A percentile compares a stretch with the other conserved stretches of the same genome.
Evolutionary conservation across 2,329 filamentous ascomycete genomes (phyloP).

Genomic region (Fusarium praegraminearum): DNA sequence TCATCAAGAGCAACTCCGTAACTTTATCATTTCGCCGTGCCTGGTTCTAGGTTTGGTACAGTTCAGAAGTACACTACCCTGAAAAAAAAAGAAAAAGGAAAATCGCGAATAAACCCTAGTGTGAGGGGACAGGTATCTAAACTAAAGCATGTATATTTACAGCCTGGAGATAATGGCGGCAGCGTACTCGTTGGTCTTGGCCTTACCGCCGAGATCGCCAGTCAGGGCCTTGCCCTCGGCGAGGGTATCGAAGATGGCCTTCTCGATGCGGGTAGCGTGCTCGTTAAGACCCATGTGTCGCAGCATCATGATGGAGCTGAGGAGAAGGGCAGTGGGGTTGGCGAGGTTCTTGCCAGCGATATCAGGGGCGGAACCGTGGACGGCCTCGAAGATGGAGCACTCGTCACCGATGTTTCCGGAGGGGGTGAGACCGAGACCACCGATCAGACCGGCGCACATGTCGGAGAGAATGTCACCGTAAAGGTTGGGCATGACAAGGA

Average conservation of each 20-base stretch:
- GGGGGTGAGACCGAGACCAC: conserved; percentile 94
- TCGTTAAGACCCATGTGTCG: conserved; percentile 94
- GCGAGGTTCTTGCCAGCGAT: conserved; percentile 96
- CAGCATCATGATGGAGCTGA: conserved; percentile 99
- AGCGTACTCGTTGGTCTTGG: conserved; percentile 96
- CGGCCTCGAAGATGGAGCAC: conserved; percentile 99
- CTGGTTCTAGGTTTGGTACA: conserved; percentile 50
- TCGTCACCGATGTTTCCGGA: conserved; percentile 99
- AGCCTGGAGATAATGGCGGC: conserved; percentile 84
- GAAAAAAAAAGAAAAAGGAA: conserved; percentile 40
- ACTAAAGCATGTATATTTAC: conserved; percentile 55
- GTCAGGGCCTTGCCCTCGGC: conserved; percentile 97
- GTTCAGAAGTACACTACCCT: conserved; percentile 49
- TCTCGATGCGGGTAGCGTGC: conserved; percentile 89
- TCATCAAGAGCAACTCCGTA: conserved; percentile 42
- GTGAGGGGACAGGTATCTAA: conserved; percentile 46
- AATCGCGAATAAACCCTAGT: conserved; percentile 37
- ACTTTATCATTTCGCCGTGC: conserved; percentile 49
- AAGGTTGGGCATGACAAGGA: conserved; percentile 97
- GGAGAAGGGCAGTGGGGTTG: conserved; percentile 95
- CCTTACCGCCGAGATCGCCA: conserved; percentile 94
- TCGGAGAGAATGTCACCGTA: conserved; percentile 99
- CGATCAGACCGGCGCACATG: conserved; percentile 98
- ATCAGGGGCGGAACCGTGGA: conserved; percentile 96
- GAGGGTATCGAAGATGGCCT: conserved; percentile 93